Percentiles rank a stretch among this genome's conserved stretches.
phyloP scores from a whole-genome alignment of 2,329 filamentous ascomycete genomes.

The Trichoderma lentiforme region DNA sequence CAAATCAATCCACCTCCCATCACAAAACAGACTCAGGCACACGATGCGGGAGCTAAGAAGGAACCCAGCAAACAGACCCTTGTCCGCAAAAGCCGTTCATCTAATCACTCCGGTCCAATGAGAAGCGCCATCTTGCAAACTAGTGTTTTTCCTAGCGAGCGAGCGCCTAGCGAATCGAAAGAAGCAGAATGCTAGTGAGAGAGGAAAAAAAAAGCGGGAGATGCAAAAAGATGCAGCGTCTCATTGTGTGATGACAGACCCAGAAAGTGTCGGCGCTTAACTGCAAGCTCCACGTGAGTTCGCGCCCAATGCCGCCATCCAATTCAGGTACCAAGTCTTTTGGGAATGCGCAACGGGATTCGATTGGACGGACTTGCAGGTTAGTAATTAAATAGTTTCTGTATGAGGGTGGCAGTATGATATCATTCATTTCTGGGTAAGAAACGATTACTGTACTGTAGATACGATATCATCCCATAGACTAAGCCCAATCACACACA shows the following conservation, averaged over 20 bases:
- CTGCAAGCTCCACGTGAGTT: not conserved
- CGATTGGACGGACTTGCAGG: not conserved
- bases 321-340: not conserved
- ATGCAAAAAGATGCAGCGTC: not conserved
- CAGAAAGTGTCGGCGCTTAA: conserved; percentile 9
- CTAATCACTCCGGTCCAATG: not conserved
- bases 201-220: not conserved
- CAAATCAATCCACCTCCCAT: not conserved
- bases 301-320: not conserved
- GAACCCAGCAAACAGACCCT: not conserved
- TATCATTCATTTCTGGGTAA: not conserved
- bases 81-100: not conserved
- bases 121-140: not conserved
- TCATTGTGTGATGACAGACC: conserved; percentile 7
- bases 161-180: conserved; percentile 3
- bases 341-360: not conserved
- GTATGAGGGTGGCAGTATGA: not conserved
- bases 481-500: not conserved
- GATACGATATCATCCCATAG: not conserved
- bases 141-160: not conserved
- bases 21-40: not conserved
- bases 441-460: not conserved
- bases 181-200: not conserved
- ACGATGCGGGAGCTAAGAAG: not conserved
- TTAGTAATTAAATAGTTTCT: not conserved